Base-by-base conservation (phyloP, 2,329 filamentous ascomycete genomes). In the Corniculantispora saksenae region DNA sequence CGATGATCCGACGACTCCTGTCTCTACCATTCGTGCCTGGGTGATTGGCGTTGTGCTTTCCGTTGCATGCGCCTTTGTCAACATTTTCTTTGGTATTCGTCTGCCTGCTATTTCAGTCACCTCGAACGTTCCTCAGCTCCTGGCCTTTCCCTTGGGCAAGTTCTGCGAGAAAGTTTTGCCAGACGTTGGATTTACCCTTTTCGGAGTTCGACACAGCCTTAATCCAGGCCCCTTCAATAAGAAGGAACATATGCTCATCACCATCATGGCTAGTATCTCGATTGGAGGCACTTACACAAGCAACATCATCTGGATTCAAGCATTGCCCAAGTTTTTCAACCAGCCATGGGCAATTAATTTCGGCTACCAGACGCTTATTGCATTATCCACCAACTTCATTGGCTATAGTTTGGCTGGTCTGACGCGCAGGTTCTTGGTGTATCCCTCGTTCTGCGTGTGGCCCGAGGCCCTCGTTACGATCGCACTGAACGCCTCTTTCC, bases 181-280 rank as follows among this genome's bases (percentile, higher is more conserved):
- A 5, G 76, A 77, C 68, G 51, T 67, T 19, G 67, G 72, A 6
- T 77, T 80, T 25, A 75, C 70, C 0, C 68, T 78, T 3, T 77
- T 76, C 66, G 77, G 78, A 0, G 67, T 73, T 15, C 73, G 74
- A 13, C 78, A 79, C 67, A 78, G 73, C 25, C 71, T 82, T 7
- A 85, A 84, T 63, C 82, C 83, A 0, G 82, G 83, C 0, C 78
- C 78, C 0, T 86, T 86, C 70, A 83, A 78, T 65, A 80, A 81
- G 64, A 86, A 86, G 68, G 83, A 86, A 68, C 83, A 86, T 68
- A 79, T 84, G 69, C 72, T 86, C 5, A 81, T 86, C 55, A 80
- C 80, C n/a, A 81, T 84, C 66, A 84, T 84, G 81, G 83, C 86
- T 38, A 87, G 87, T 70, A 82, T 82, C 0, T 77, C 79, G 0